Evolutionary conservation across 2,329 filamentous ascomycete genomes (phyloP), one percentile per base, ranked within the genome.

Genomic region (Aspergillus bombycis): DNA sequence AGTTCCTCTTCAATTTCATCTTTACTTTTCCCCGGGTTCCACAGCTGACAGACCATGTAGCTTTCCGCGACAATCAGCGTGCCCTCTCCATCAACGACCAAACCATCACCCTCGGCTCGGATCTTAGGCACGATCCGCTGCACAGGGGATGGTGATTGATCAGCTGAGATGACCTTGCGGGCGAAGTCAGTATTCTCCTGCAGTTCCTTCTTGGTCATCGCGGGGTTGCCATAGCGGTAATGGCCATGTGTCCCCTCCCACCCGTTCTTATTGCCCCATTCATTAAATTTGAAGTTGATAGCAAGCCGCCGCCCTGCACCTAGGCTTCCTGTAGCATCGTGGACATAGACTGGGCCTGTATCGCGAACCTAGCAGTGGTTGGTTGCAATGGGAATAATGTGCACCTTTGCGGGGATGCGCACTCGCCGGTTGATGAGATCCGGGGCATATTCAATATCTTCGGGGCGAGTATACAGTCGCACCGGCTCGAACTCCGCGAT

Each of bases 31-130:
- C 69, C 69, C 0, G 69, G 69, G 34, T 75, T 76, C 2, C 73
- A 69, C 32, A 68, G 62, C 21, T 73, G 68, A 41, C 70, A 71
- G 48, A 75, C 45, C 38, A 76, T 69, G 36, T 65, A 71, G 61
- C 74, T 75, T 57, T 74, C 72, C 2, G 72, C 68, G 21, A 67
- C 69, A 4, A 75, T 60, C 12, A 76, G 63, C 5, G 74, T 76
- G 21, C 74, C 74, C 21, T 75, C 69, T 10, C 74, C 74, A 48
- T 76, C 74, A 7, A 67, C 64, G 11, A 73, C 72, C 3, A 76
- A 58, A 7, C 60, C 68, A 7, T 73, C 74, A 2, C 73, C 72
- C 62, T 75, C 74, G 1, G 66, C 57, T 11, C 67, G 62, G n/a
- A 73, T 66, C 9, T 62, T 65, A 19, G 67, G 67, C 16, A 64